Base-by-base conservation (phyloP, 148 eudicot genomes). In the Heliosperma pusillum region DNA sequence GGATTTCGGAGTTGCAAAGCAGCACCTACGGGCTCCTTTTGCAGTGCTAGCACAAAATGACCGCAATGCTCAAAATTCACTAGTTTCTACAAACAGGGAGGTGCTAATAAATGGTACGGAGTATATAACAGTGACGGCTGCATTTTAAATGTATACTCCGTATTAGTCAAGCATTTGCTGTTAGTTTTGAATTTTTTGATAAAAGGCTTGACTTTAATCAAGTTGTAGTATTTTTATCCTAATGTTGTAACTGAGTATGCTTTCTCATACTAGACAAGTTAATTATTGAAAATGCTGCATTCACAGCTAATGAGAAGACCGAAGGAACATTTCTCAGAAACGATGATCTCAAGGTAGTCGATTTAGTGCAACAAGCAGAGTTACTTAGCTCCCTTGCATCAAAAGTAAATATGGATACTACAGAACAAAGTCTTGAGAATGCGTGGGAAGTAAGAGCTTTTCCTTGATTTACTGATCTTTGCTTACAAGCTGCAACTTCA, bases 341-440 rank as follows among this genome's bases (percentile, higher is more conserved):
- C 85, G 92, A 90, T 81, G 93, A 92, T 76, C 96, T 96, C 21
- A 92, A 82, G 85, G 83, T 92, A 57, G 74, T 85, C 60, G 93
- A 92, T 66, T 74, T 92, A 80, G 66, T 88, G 80, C 94, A 92
- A 76, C 96, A 92, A 87, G 99, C 93, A 50, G 96, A 95, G 82
- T 79, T 95, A 53, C 97, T 95, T 36, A 89, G 90, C 85, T 90
- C 97, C 27, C 91, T 95, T 75, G 96, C 99, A 30, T 76, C 80
- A 60, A 92, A 90, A 88, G 96, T 92, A 52, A 92, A 88, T 74
- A 74, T 78, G 71, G 97, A 92, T 75, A 88, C 83, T 68, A 83
- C 90, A 20, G 91, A 86, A 25, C 89, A 90, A 74, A 95, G 94
- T 76, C 88, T 90, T 71, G 96, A 95, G 84, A 85, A 77, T 95